Base-by-base conservation (phyloP, 371 early-diverging fungal genomes). In the Catenaria anguillulae region DNA sequence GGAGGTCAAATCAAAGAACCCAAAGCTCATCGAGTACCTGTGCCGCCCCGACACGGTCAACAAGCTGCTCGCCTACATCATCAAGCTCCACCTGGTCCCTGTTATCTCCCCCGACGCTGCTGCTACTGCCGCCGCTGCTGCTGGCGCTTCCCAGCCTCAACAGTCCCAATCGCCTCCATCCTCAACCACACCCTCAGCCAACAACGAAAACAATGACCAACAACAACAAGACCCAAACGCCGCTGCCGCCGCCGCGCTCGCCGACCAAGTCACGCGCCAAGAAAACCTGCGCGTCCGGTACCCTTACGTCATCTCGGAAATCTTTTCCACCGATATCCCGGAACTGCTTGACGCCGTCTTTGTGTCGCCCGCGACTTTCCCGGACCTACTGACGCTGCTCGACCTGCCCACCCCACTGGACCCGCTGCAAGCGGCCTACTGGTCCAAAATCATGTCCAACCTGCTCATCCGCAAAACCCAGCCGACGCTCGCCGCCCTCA, bases 241-340 rank as follows among this genome's bases (percentile, higher is more conserved):
- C n/a, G n/a, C n/a, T n/a, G n/a, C n/a, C n/a, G n/a, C n/a, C n/a
- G n/a, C n/a, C n/a, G n/a, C n/a, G n/a, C n/a, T n/a, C n/a, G n/a
- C n/a, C n/a, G n/a, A 50, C 15, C 29, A 21, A 13, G 52, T 31
- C 52, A 31, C 8, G 52, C 52, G 52, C 15, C 52, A 50, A 60
- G 54, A 73, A 42, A 64, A 62, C 63, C 72, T 69, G 43, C 66
- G 70, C 71, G 40, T 69, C 62, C 46, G 70, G 40, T 63, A 67
- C 21, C 89, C 93, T 4, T 84, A 85, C 62, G 70, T 90, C 33
- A 88, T 91, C 13, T 81, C 86, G 63, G 95, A 94, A 65, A 78
- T 94, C 48, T 72, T 93, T 33, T 82, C 88, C 23, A 89, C 90
- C 70, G 91, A 93, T 70, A 83, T 88, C 42, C 81, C 83, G 72